These are phyloP conservation scores for Suzukiozyma palmioleophila DNA, from an alignment of 1,139 yeast genomes.

Conservation along the genomic window DNA sequence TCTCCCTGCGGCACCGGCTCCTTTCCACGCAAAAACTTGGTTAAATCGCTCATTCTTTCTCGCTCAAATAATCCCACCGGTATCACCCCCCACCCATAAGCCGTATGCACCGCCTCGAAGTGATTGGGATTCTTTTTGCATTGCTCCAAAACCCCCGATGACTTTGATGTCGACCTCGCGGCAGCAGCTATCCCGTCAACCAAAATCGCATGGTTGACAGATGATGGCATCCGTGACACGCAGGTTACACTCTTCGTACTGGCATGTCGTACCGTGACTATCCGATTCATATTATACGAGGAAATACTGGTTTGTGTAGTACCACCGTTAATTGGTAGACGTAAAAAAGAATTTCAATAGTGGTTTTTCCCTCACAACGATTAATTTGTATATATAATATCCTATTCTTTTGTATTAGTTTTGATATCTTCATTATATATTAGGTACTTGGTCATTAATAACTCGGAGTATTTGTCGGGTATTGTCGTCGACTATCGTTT, in stretches of 20 bases:
- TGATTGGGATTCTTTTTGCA: constrained; percentile 9
- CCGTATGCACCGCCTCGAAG: constrained; percentile 9
- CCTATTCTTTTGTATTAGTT: too few relatives aligned
- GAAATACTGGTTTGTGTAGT: too few relatives aligned
- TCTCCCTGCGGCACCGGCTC: not conserved
- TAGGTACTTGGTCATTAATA: too few relatives aligned
- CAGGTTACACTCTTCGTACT: too few relatives aligned
- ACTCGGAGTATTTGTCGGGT: too few relatives aligned
- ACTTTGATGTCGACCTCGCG: not conserved
- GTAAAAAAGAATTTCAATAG: not conserved
- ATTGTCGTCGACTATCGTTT: not conserved
- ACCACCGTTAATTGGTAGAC: too few relatives aligned
- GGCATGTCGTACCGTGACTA: too few relatives aligned
- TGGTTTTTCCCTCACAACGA: not conserved
- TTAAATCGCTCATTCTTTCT: not conserved
- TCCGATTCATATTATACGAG: too few relatives aligned
- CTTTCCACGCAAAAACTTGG: not conserved
- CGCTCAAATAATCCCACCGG: not conserved
- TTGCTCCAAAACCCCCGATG: not conserved
- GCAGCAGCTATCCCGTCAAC: not conserved
- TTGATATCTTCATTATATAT: too few relatives aligned
- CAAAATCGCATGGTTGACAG: not conserved
- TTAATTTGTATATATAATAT: too few relatives aligned
- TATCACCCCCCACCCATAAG: constrained; percentile 7
- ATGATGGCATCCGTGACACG: too few relatives aligned